These are phyloP conservation scores for Pilatotrama ljubarskyi DNA, from an alignment of 768 basidiomycete species.

Conservation along the genomic window DNA sequence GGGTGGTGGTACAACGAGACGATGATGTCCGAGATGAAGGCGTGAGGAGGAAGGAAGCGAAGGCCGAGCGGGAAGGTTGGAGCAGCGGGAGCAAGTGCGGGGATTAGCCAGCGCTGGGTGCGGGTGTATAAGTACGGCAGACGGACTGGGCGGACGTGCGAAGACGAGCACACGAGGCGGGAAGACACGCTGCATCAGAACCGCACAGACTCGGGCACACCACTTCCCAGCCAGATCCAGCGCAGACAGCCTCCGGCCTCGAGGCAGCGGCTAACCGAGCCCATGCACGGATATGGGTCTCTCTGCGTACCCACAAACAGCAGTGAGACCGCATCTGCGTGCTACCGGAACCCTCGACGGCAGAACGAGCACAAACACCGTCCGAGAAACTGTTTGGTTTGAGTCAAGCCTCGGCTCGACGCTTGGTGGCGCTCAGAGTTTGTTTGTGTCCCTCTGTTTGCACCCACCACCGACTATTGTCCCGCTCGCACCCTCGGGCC, in stretches of 20 bases:
- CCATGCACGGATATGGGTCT: not conserved
- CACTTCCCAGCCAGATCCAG: slow-evolving; percentile 3
- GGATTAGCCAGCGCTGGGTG: slow-evolving; percentile 8
- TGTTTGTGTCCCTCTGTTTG: slow-evolving; percentile 16
- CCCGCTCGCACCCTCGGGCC: not conserved
- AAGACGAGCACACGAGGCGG: slow-evolving; percentile 18
- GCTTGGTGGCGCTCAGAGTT: slow-evolving; percentile 11
- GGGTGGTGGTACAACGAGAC: slow-evolving; percentile 1
- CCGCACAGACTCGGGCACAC: not conserved
- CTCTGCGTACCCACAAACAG: not conserved
- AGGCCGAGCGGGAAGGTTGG: not conserved
- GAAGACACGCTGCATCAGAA: slow-evolving; percentile 22
- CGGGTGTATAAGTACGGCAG: slow-evolving; percentile 15
- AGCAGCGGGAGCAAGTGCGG: slow-evolving; percentile 18
- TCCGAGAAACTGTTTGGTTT: not conserved
- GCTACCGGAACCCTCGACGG: not conserved
- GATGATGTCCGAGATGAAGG: slow-evolving; percentile 1
- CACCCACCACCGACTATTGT: not conserved
- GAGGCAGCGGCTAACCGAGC: slow-evolving; percentile 15
- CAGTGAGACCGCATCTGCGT: not conserved
- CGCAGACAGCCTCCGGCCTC: slow-evolving; percentile 4
- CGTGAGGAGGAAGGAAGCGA: not conserved
- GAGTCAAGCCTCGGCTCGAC: not conserved
- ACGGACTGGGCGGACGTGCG: slow-evolving; percentile 6
- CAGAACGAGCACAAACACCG: not conserved